Evolutionary conservation across 2,329 filamentous ascomycete species (phyloP), one percentile per base, ranked within the genome.

Genomic region (Tolypocladium album): DNA sequence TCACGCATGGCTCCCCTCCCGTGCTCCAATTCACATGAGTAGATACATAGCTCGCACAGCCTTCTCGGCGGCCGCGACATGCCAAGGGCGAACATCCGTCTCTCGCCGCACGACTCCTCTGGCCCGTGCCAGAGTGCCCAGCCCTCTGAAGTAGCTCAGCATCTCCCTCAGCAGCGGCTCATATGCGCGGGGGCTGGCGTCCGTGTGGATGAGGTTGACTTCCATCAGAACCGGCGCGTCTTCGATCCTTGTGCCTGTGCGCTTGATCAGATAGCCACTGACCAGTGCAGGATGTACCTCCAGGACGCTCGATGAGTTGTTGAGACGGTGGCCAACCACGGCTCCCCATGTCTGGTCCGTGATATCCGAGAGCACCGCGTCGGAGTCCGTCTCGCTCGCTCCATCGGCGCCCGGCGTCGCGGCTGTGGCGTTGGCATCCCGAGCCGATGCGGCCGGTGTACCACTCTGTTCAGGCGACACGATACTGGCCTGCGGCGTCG

Each of bases 291-390:
- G 82, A 56, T 78, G 80, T 43, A 82, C 71, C 52, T 86, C 82
- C 6, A 81, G 74, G 20, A 82, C 74, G 3, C 80, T 80, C 12
- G 77, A 73, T 0, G 84, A 82, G 67, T 83, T 87, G 70, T 82
- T 85, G 20, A 88, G 76, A 17, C 85, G 79, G 68, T 90, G 87
- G 1, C 83, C 80, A 50, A 89, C 79, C 20, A 94, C 77, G 6
- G 89, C 82, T 24, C 87, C 89, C 87, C 88, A 93, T 0, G 84
- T 88, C 63, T 90, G 88, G 66, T 94, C 90, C 1, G 85, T 86
- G 2, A 83, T 73, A 67, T 94, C 89, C 22, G 89, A 75, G 13
- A 95, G 81, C 24, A 87, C 82, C 0, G 87, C 83, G 60, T 92
- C 88, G 6, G 68, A 62, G 5, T 75, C 72, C 9, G 70, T 62